Evolutionary conservation across 306 rosid genomes (phyloP).

Genomic region (Ammopiptanthus mongolicus): DNA sequence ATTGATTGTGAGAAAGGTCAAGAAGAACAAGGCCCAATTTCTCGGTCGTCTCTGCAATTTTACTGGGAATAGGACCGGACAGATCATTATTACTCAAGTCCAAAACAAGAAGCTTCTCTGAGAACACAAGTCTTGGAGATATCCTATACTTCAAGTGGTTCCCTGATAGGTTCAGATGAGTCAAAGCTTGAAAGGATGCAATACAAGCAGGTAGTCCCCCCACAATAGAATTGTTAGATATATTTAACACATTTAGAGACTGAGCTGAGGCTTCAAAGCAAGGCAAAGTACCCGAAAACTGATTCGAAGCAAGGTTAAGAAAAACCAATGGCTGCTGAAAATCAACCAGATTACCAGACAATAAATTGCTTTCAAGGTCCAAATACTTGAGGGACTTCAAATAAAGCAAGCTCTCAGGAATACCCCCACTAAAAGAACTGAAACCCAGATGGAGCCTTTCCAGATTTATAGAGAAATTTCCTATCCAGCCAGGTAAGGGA

Average conservation of each 20-base stretch:
- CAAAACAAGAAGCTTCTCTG: conserved; percentile 84
- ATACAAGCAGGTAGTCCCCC: conserved; percentile 90
- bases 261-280: conserved; percentile 70
- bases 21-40: conserved; percentile 89
- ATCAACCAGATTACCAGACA: conserved; percentile 60
- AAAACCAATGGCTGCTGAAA: conserved; percentile 66
- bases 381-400: conserved; percentile 61
- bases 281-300: conserved; percentile 84
- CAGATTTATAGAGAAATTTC: conserved; percentile 73
- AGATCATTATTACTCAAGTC: conserved; percentile 87
- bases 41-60: conserved; percentile 74
- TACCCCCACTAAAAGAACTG: conserved; percentile 58
- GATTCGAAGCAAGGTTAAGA: conserved; percentile 84
- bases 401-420: conserved; percentile 70
- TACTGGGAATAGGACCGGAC: conserved; percentile 80
- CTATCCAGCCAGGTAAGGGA: conserved; percentile 70
- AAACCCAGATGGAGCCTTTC: conserved; percentile 56
- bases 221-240: conserved; percentile 75
- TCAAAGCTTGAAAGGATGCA: conserved; percentile 67
- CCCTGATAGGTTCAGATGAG: conserved; percentile 71
- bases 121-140: conserved; percentile 78
- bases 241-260: conserved; percentile 61
- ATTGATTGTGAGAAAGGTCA: conserved; percentile 86
- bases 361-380: conserved; percentile 56
- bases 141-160: conserved; percentile 71